A percentile compares a stretch with the other conserved stretches of the same genome.
Evolutionary conservation across 192 early-diverging fungal species (phyloP).

Genomic region (Coemansia nantahalensis): DNA sequence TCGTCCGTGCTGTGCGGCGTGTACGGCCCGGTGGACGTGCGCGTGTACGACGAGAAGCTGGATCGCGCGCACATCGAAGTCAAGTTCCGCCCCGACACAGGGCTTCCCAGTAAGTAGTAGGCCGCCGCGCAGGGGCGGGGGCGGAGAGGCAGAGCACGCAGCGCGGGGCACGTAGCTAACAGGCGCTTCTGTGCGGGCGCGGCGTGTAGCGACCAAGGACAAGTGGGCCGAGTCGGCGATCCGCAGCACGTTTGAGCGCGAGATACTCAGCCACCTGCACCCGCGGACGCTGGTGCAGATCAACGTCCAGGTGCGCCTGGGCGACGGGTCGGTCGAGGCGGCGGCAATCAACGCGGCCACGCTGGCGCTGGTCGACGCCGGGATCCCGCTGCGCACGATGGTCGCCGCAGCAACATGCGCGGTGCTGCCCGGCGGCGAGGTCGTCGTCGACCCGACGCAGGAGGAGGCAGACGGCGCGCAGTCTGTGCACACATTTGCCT

Average conservation of each 20-base stretch:
- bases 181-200: no score
- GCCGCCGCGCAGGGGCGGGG: no score
- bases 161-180: no score
- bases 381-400: conserved; percentile 73
- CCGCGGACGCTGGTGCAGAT: conserved; percentile 87
- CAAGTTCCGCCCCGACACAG: conserved; percentile 65
- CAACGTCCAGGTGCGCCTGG: conserved; percentile 77
- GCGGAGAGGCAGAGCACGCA: no score
- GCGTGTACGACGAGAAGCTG: conserved; percentile 81
- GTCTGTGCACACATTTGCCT: conserved; percentile 86
- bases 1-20: conserved; percentile 76
- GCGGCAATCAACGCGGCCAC: conserved; percentile 80
- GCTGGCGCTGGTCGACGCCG: conserved; percentile 88
- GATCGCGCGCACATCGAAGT: conserved; percentile 87
- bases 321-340: conserved; percentile 80
- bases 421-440: conserved; percentile 55
- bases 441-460: conserved; percentile 77
- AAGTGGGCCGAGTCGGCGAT: conserved; percentile 69
- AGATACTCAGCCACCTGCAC: conserved; percentile 75
- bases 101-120: conserved; percentile 46
- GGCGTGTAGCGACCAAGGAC: conserved; percentile 58
- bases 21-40: conserved; percentile 85
- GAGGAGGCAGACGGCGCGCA: conserved; percentile 67
- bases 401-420: conserved; percentile 70
- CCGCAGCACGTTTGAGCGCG: conserved; percentile 69